Conservation (phyloP, 352 stramenopile species). For the Phytophthora chlamydospora region DNA sequence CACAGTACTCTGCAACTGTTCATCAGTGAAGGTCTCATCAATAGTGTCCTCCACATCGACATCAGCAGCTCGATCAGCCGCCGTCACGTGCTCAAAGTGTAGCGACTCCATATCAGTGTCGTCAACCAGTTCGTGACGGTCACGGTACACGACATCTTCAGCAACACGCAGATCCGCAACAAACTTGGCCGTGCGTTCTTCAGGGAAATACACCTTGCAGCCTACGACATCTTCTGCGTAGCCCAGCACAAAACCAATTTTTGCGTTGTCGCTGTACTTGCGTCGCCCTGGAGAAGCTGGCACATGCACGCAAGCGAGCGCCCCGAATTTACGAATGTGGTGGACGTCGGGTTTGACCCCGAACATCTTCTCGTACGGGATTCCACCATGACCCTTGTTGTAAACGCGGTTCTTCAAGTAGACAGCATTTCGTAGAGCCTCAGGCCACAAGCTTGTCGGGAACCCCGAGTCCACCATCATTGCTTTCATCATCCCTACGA, state of each 20-base stretch:
- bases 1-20: too few species aligned
- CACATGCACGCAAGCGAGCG: background rate
- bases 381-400: constrained; percentile 4
- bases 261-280: background rate
- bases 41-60: background rate
- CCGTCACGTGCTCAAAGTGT: background rate
- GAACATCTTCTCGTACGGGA: constrained; percentile 2
- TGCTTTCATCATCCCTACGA: constrained; percentile 7
- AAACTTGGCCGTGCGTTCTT: background rate
- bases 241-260: too few species aligned
- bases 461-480: constrained; percentile 7
- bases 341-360: background rate
- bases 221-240: too few species aligned
- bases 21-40: too few species aligned
- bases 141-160: constrained; percentile 8
- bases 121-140: constrained; percentile 5
- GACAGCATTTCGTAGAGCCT: constrained; percentile 16
- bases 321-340: background rate
- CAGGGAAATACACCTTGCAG: too few species aligned
- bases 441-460: constrained; percentile 4
- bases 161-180: background rate
- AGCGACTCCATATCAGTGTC: constrained; percentile 3
- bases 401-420: constrained; percentile 15
- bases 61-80: background rate
- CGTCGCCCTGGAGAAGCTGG: background rate